Evolutionary conservation across 2,329 filamentous ascomycete genomes (phyloP).

Genomic region (Neofusicoccum laricinum): DNA sequence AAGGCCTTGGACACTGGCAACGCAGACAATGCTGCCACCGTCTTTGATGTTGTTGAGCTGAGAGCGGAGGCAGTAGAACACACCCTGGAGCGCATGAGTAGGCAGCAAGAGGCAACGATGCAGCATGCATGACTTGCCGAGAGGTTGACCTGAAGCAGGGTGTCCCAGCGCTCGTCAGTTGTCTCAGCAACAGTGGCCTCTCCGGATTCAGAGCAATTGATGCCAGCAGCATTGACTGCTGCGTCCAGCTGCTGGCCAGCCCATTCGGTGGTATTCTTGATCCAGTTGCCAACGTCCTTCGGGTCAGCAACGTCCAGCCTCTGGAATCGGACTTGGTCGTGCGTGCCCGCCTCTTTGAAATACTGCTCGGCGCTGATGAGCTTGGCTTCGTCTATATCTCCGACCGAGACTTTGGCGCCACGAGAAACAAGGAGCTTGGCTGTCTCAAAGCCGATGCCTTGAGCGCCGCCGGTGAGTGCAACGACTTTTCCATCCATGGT

Average conservation of each 20-base stretch:
- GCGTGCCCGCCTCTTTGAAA: conserved; percentile 8
- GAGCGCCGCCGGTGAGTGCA: conserved; percentile 35
- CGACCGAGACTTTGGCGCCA: conserved; percentile 39
- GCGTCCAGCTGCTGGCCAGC: conserved; percentile 36
- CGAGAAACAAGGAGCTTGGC: conserved; percentile 30
- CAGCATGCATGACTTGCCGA: conserved; percentile 18
- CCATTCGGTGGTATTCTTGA: conserved; percentile 28
- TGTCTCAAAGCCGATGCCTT: conserved; percentile 39
- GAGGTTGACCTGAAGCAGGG: conserved; percentile 34
- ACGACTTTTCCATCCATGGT: conserved; percentile 21
- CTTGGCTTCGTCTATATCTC: conserved; percentile 33
- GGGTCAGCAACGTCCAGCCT: conserved; percentile 33
- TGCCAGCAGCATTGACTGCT: conserved; percentile 43
- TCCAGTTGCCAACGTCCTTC: conserved; percentile 36
- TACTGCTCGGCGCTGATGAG: conserved; percentile 16
- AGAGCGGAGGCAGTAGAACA: conserved; percentile 22
- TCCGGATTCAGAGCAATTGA: conserved; percentile 25
- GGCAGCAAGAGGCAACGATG: not conserved
- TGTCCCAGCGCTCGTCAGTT: conserved; percentile 34
- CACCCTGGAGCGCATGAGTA: not conserved
- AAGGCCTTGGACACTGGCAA: conserved; percentile 49
- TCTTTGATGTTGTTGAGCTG: conserved; percentile 35
- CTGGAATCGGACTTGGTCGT: conserved; percentile 9
- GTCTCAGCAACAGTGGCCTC: conserved; percentile 37
- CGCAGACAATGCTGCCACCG: conserved; percentile 32